Evolutionary conservation across 2,329 filamentous ascomycete genomes (phyloP).

Genomic region (Trichophyton rubrum): DNA sequence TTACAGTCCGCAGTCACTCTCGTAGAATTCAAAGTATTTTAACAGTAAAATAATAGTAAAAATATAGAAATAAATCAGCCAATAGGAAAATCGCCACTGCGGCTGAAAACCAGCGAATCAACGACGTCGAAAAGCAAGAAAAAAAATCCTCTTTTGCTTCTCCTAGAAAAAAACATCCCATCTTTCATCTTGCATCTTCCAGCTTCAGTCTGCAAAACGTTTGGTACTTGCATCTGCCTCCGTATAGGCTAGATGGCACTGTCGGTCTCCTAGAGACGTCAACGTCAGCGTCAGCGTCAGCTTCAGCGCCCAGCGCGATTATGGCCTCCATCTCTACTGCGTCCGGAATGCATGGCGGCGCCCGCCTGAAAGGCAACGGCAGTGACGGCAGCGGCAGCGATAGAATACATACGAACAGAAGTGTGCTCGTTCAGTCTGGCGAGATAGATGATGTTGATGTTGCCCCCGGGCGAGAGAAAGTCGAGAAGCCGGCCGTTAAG

Average conservation of each 20-base stretch:
- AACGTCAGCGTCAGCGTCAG: background rate
- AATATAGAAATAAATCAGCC: background rate
- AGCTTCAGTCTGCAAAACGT: too few species aligned
- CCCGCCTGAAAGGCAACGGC: background rate
- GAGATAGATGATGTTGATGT: constrained; percentile 27
- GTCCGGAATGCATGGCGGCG: background rate
- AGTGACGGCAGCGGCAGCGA: background rate
- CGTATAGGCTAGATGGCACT: too few species aligned
- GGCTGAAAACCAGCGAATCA: background rate
- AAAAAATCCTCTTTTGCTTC: too few species aligned
- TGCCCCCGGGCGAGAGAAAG: constrained; percentile 16
- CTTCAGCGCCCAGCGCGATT: background rate
- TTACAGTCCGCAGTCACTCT: too few species aligned
- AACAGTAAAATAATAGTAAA: background rate
- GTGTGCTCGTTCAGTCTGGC: constrained; percentile 21
- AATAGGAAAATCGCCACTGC: background rate
- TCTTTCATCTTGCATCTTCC: background rate
- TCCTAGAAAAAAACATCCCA: background rate
- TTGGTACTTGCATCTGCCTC: too few species aligned
- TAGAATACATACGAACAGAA: constrained; percentile 6
- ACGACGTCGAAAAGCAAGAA: background rate
- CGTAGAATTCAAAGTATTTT: too few species aligned
- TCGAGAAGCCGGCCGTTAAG: constrained; percentile 34
- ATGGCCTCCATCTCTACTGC: background rate
- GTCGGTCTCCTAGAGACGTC: too few species aligned